A percentile compares a stretch with the other conserved stretches of the same genome.
Conservation (phyloP, 2,329 filamentous ascomycete species). For the Zasmidium cellare region DNA sequence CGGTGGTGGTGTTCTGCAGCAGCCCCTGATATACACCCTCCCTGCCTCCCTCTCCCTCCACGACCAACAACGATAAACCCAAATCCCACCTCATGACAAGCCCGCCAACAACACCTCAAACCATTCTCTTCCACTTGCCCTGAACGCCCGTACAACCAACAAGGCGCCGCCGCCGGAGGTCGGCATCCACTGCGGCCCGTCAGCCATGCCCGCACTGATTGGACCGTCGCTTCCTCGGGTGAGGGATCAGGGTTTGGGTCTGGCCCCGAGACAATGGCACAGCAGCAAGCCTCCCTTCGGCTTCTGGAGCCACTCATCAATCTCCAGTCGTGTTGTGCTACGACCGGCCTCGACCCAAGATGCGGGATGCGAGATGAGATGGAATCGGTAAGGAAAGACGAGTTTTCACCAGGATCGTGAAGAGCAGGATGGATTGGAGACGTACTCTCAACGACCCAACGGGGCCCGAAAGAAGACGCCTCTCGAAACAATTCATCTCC, state of each 20-base stretch:
- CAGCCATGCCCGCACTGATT: neutral
- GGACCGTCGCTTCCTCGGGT: neutral
- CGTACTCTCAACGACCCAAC: neutral
- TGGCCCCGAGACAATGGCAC: constrained; percentile 2
- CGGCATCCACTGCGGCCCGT: neutral
- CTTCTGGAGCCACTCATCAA: neutral
- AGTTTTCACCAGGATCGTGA: neutral
- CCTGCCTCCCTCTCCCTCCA: too few species aligned
- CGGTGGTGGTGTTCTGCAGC: too few species aligned
- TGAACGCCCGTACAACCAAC: too few species aligned
- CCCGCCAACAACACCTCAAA: too few species aligned
- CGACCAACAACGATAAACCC: too few species aligned
- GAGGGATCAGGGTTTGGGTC: neutral
- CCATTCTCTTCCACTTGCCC: too few species aligned
- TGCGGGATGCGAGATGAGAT: neutral
- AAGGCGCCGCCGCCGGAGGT: too few species aligned
- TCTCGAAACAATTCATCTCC: neutral
- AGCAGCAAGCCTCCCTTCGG: neutral
- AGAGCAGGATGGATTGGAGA: neutral
- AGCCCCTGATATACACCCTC: too few species aligned
- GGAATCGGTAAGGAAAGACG: neutral
- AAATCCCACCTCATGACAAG: too few species aligned
- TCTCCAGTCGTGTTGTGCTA: too few species aligned
- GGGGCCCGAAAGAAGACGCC: neutral
- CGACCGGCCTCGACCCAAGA: too few species aligned